A percentile compares a stretch with the other conserved stretches of the same genome.
phyloP scores from a whole-genome alignment of 2,329 filamentous ascomycete species.

The Microdochium trichocladiopsis region DNA sequence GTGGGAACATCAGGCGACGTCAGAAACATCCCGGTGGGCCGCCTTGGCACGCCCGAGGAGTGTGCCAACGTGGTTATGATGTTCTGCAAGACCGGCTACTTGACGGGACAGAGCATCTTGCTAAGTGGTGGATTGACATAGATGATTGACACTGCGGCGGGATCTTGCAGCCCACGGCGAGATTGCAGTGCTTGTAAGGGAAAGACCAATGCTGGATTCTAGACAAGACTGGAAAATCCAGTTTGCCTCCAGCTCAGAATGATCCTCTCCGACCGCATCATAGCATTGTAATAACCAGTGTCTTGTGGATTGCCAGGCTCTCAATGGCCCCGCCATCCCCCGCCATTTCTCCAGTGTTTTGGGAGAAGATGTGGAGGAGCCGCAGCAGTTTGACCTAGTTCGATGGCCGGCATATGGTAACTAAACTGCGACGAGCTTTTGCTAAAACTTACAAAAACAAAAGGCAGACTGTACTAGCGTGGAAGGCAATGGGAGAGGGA shows the following conservation, averaged over 20 bases:
- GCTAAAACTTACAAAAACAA: too few relatives aligned
- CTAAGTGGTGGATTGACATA: constrained; percentile 45
- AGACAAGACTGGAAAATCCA: too few relatives aligned
- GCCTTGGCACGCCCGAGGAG: constrained; percentile 51
- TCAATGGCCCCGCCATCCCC: too few relatives aligned
- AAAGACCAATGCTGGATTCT: too few relatives aligned
- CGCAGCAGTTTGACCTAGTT: not conserved
- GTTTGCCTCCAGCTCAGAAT: too few relatives aligned
- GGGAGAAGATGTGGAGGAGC: not conserved
- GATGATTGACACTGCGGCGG: not conserved
- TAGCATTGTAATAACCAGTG: too few relatives aligned
- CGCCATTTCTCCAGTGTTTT: not conserved
- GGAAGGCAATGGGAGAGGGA: too few relatives aligned
- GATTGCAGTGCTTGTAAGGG: too few relatives aligned
- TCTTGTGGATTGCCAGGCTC: too few relatives aligned
- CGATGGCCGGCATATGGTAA: not conserved
- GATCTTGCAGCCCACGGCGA: not conserved
- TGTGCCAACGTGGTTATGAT: constrained; percentile 54
- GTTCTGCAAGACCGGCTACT: constrained; percentile 53
- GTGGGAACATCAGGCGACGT: constrained; percentile 50
- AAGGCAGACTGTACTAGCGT: too few relatives aligned
- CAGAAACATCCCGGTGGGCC: constrained; percentile 50
- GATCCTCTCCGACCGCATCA: too few relatives aligned
- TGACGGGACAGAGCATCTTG: constrained; percentile 49
- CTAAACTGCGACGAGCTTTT: too few relatives aligned